A percentile compares a stretch with the other conserved stretches of the same genome.
phyloP scores from a whole-genome alignment of 78 protist species.

The Cavenderia fasciculata region DNA sequence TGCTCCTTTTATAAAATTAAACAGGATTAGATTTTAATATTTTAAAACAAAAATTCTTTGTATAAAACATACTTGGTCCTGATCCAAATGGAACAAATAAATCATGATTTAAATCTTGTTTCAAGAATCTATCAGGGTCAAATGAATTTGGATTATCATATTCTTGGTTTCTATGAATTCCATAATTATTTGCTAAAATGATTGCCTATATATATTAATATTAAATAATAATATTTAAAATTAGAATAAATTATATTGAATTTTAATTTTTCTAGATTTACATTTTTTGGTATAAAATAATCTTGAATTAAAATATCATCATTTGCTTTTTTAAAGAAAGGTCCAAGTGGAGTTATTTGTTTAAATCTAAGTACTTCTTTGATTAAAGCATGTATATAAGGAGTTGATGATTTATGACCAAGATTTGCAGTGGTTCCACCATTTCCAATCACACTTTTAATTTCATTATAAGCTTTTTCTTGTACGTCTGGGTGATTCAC shows the following conservation, averaged over 20 bases:
- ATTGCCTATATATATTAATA: neutral
- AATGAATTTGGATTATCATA: neutral
- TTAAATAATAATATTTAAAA: neutral
- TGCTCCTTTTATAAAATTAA: too few relatives aligned
- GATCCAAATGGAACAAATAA: neutral
- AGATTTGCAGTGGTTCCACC: neutral
- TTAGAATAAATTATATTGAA: neutral
- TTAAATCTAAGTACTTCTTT: conserved; percentile 17
- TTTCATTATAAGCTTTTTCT: conserved; percentile 31
- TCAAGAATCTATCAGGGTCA: neutral
- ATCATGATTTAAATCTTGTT: neutral
- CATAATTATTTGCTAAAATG: neutral
- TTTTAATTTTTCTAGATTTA: neutral
- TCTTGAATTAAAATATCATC: neutral
- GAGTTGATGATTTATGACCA: neutral
- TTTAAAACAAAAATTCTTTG: too few relatives aligned
- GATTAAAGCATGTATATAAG: conserved; percentile 25
- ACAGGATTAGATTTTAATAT: too few relatives aligned
- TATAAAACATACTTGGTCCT: neutral
- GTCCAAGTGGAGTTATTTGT: conserved; percentile 4
- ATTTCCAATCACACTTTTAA: conserved; percentile 4
- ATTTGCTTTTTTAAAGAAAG: neutral
- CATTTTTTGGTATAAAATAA: conserved; percentile 33
- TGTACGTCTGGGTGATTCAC: conserved; percentile 26
- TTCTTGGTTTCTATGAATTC: too few relatives aligned